Conservation (phyloP, 169 alveolate species). For the Plasmodium gonderi region DNA sequence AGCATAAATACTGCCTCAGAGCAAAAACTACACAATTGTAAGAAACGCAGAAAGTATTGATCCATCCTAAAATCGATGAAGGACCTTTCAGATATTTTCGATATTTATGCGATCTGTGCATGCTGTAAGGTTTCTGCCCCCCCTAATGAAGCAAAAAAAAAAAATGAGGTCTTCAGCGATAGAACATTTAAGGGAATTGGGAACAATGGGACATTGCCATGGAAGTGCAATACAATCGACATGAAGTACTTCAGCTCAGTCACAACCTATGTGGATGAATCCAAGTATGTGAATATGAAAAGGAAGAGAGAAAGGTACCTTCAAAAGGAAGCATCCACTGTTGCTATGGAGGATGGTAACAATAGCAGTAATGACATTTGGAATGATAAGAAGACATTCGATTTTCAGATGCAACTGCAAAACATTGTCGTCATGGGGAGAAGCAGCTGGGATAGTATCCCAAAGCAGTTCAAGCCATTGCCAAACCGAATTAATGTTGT, state of each 20-base stretch:
- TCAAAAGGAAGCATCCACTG: not conserved
- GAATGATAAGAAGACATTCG: not conserved
- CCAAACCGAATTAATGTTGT: slow-evolving; percentile 90
- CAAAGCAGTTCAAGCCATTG: slow-evolving; percentile 89
- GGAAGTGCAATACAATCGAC: slow-evolving; percentile 91
- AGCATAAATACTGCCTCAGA: no score
- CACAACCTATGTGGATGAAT: slow-evolving; percentile 79
- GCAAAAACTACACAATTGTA: no score
- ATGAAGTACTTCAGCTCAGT: slow-evolving; percentile 87
- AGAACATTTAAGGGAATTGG: slow-evolving; percentile 89
- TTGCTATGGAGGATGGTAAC: not conserved
- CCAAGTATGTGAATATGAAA: slow-evolving; percentile 25
- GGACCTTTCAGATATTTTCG: slow-evolving; percentile 34
- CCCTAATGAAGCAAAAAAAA: slow-evolving; percentile 5
- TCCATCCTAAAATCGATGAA: slow-evolving; percentile 3
- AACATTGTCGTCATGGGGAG: slow-evolving; percentile 97
- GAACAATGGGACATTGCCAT: slow-evolving; percentile 89
- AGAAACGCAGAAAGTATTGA: no score
- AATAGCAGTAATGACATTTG: slow-evolving; percentile 37
- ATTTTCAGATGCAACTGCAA: slow-evolving; percentile 15
- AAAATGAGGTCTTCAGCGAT: slow-evolving; percentile 1
- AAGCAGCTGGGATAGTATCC: slow-evolving; percentile 95
- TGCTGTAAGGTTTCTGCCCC: slow-evolving; percentile 62
- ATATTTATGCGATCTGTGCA: slow-evolving; percentile 68
- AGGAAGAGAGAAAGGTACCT: slow-evolving; percentile 41